Percentiles rank a stretch among this genome's conserved stretches.
Conservation (phyloP, 345 rosid species). For the Fremontodendron californicum region DNA sequence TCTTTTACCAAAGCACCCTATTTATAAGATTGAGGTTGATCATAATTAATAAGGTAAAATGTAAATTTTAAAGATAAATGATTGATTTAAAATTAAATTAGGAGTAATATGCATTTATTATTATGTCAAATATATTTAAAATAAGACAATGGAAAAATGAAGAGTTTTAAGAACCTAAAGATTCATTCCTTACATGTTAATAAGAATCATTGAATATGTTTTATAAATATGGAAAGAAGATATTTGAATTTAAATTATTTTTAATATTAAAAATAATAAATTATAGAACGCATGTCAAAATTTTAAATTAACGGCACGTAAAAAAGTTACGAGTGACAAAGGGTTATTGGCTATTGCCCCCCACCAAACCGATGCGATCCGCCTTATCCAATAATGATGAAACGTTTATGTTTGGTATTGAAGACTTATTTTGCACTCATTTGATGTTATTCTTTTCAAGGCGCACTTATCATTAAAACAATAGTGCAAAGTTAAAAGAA, state of each 20-base stretch:
- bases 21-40: too few species aligned
- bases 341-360: background rate
- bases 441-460: slow-evolving; percentile 20
- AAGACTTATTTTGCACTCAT: slow-evolving; percentile 22
- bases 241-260: too few species aligned
- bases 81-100: too few species aligned
- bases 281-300: background rate
- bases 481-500: background rate
- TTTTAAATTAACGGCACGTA: background rate
- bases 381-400: slow-evolving; percentile 30
- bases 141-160: too few species aligned
- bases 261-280: background rate
- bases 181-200: background rate
- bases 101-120: too few species aligned
- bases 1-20: too few species aligned
- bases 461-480: slow-evolving; percentile 17
- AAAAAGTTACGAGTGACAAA: slow-evolving; percentile 23
- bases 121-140: too few species aligned
- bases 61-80: too few species aligned
- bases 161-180: too few species aligned
- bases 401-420: slow-evolving; percentile 26
- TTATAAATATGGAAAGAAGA: too few species aligned
- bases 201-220: too few species aligned
- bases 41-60: too few species aligned
- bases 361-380: slow-evolving; percentile 22